phyloP scores from a whole-genome alignment of 176 grass and related monocot species.

The Musa troglodytarum region DNA sequence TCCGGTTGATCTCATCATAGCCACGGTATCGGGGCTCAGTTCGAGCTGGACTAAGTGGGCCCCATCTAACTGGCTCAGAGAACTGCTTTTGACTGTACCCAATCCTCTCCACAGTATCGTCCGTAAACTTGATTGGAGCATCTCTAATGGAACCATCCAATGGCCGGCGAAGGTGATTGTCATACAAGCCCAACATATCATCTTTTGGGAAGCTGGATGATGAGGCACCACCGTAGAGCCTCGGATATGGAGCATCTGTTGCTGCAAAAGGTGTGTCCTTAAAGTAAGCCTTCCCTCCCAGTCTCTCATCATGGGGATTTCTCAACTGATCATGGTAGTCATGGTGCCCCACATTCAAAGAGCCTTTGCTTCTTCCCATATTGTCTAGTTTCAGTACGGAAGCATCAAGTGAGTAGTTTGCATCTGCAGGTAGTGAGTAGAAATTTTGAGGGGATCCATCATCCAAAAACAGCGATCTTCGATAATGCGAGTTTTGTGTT shows the following conservation, averaged over 20 bases:
- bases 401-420: slow-evolving; percentile 22
- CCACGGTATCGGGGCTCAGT: slow-evolving; percentile 23
- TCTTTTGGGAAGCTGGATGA: slow-evolving; percentile 36
- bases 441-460: slow-evolving; percentile 1
- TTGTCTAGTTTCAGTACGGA: slow-evolving; percentile 9
- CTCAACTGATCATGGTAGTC: slow-evolving; percentile 16
- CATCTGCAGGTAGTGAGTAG: slow-evolving; percentile 24
- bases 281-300: slow-evolving; percentile 32
- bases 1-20: slow-evolving; percentile 19
- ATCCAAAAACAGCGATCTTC: slow-evolving; percentile 25
- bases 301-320: slow-evolving; percentile 24
- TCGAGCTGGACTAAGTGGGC: slow-evolving; percentile 27
- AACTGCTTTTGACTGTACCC: slow-evolving; percentile 21
- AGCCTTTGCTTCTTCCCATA: slow-evolving; percentile 2
- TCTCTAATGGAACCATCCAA: slow-evolving; percentile 21
- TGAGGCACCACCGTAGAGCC: slow-evolving; percentile 38
- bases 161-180: slow-evolving; percentile 18
- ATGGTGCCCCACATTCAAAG: neutral
- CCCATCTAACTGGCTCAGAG: slow-evolving; percentile 20
- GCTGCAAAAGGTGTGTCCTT: slow-evolving; percentile 28
- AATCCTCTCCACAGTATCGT: slow-evolving; percentile 14
- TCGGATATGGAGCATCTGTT: slow-evolving; percentile 19
- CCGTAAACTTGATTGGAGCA: slow-evolving; percentile 27
- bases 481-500: slow-evolving; percentile 9
- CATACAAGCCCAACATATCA: slow-evolving; percentile 5